Conservation (phyloP, 768 basidiomycete species). For the Amanita rubescens region DNA sequence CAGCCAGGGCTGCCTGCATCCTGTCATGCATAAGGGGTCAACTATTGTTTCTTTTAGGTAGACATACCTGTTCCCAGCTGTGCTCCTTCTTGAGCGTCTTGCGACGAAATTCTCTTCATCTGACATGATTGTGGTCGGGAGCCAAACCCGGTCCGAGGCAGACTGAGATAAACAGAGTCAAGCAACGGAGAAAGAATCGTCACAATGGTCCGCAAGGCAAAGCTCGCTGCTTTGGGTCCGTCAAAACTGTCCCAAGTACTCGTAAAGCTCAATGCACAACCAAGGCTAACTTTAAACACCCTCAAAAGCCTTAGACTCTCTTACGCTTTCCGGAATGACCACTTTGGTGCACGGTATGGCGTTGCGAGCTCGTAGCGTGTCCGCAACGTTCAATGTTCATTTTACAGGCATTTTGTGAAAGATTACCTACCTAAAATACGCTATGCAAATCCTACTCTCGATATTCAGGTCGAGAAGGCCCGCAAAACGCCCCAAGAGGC, state of each 20-base stretch:
- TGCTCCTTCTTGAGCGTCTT: constrained; percentile 61
- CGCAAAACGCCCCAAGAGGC: constrained; percentile 44
- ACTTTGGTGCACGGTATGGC: constrained; percentile 63
- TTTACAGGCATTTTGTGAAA: constrained; percentile 64
- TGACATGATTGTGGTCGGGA: constrained; percentile 8
- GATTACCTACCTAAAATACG: constrained; percentile 74
- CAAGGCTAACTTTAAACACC: constrained; percentile 40
- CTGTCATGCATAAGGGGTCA: constrained; percentile 26
- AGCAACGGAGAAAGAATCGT: neutral
- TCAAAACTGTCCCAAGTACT: constrained; percentile 52
- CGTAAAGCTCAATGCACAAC: constrained; percentile 39
- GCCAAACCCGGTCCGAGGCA: too few relatives aligned
- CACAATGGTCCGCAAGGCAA: constrained; percentile 17
- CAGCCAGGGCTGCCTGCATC: constrained; percentile 74
- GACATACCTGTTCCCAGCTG: constrained; percentile 69
- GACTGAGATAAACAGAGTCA: constrained; percentile 7
- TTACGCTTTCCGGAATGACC: constrained; percentile 56
- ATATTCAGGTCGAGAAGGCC: constrained; percentile 50
- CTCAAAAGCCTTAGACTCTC: constrained; percentile 50
- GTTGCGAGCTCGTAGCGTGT: neutral
- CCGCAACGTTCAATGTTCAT: neutral
- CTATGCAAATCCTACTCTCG: constrained; percentile 62
- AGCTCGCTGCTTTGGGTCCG: constrained; percentile 29
- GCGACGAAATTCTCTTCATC: constrained; percentile 32
- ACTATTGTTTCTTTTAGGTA: neutral